Evolutionary conservation across 2,329 filamentous ascomycete genomes (phyloP).

Genomic region (Fusarium hainanense): DNA sequence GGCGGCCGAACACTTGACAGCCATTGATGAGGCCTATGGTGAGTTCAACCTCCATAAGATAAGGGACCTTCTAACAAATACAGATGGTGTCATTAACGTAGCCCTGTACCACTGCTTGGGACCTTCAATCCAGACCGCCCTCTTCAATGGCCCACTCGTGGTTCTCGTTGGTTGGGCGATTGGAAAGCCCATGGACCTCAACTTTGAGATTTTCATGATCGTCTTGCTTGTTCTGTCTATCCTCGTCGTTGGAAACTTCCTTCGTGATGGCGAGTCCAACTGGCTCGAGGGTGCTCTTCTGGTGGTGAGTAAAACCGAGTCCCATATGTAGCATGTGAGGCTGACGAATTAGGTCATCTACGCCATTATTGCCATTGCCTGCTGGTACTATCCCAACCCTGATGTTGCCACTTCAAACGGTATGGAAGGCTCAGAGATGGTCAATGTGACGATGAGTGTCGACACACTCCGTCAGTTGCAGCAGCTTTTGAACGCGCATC

Average conservation of each 20-base stretch:
- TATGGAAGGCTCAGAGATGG: slow-evolving; percentile 35
- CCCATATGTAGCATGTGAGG: accelerated
- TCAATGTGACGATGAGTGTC: slow-evolving; percentile 48
- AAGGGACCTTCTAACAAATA: neutral
- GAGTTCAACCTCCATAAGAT: neutral
- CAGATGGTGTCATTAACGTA: slow-evolving; percentile 73
- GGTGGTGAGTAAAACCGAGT: slow-evolving; percentile 57
- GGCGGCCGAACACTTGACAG: slow-evolving; percentile 75
- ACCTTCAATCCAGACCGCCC: slow-evolving; percentile 78
- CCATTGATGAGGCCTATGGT: slow-evolving; percentile 75
- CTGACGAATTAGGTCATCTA: slow-evolving; percentile 51
- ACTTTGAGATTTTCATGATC: slow-evolving; percentile 83
- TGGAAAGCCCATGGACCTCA: slow-evolving; percentile 72
- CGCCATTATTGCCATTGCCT: slow-evolving; percentile 58
- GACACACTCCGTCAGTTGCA: slow-evolving; percentile 47
- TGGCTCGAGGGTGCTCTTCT: slow-evolving; percentile 79
- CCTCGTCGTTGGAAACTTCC: slow-evolving; percentile 78
- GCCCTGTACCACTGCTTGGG: slow-evolving; percentile 78
- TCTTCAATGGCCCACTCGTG: slow-evolving; percentile 78
- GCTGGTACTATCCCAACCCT: slow-evolving; percentile 59
- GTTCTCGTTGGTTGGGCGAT: slow-evolving; percentile 78
- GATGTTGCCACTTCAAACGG: slow-evolving; percentile 52
- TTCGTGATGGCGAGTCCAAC: slow-evolving; percentile 79
- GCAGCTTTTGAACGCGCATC: slow-evolving; percentile 36
- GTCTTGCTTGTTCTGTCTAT: slow-evolving; percentile 78